Base-by-base conservation (phyloP, 192 early-diverging fungal species). In the Spizellomyces punctatus region DNA sequence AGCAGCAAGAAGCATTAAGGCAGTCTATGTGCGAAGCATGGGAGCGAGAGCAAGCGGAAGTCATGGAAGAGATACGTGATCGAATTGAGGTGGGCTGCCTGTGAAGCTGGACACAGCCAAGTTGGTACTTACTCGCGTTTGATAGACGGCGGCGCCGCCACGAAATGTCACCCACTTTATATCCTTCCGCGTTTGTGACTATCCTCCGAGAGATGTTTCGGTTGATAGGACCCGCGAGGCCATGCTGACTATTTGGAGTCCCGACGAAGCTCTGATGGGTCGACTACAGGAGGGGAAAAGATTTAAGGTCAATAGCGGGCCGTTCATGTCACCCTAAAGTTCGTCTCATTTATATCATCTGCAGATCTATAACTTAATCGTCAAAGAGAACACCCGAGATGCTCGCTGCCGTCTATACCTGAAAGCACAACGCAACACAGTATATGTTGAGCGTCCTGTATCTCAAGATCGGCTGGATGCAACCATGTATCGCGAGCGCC, bases 221-320 rank as follows among this genome's bases (percentile, higher is more conserved):
- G 22, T 9, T 12, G 60, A 45, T 6, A 10, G 21, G 54, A 62
- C 61, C 6, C 5, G 60, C 41, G 54, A 78, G 14, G 85, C 82
- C n/a, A 68, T 75, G 3, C 54, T 89, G 41, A 79, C 83, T 0
- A 63, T 89, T 4, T 85, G 83, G 76, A 73, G 78, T 58, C 81
- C 84, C 14, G 75, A 78, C 42, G 79, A 80, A 45, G 57, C 49
- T 3, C 61, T 73, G 4, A 54, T 82, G 41, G 69, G 74, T 55
- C 65, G 64, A 16, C 46, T 89, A 0, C 27, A 69, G n/a, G 88
- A 89, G 79, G 88, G 88, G 8, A 73, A 75, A n/a, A 76, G 87
- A 16, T 83, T 83, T 49, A 78, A 79, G 48, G 76, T 89, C n/a
- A 62, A 48, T 63, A n/a, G 49, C 9, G 22, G 46, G n/a, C 17